These are phyloP conservation scores for Mycena vulgaris DNA, from an alignment of 768 basidiomycete species.

Conservation along the genomic window DNA sequence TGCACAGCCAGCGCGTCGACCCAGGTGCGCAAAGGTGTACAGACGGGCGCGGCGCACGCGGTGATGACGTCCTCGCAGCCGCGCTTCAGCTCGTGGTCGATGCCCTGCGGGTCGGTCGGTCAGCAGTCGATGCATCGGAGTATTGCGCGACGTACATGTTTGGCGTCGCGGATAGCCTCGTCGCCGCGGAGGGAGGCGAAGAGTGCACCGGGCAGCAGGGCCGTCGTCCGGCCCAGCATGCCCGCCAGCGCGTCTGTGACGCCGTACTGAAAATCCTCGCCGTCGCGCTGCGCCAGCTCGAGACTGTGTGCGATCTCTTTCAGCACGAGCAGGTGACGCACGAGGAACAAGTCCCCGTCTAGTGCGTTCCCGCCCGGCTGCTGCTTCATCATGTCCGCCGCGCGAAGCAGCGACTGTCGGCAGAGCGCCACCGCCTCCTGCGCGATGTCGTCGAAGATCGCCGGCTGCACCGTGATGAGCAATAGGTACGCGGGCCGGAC, in stretches of 20 bases:
- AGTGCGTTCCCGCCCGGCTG: slow-evolving; percentile 61
- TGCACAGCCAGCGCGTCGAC: slow-evolving; percentile 61
- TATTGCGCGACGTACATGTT: slow-evolving; percentile 66
- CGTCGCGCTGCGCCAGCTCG: slow-evolving; percentile 70
- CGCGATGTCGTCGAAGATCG: slow-evolving; percentile 96
- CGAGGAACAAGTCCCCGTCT: slow-evolving; percentile 90
- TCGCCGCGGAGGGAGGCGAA: slow-evolving; percentile 76
- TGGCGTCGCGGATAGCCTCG: slow-evolving; percentile 79
- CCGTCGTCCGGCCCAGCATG: slow-evolving; percentile 74
- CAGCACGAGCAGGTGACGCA: slow-evolving; percentile 90
- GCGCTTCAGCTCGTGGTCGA: slow-evolving; percentile 88
- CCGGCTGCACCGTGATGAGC: slow-evolving; percentile 68
- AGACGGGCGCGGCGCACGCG: slow-evolving; percentile 70
- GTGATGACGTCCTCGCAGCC: slow-evolving; percentile 90
- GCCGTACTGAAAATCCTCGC: slow-evolving; percentile 55
- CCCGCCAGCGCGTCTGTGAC: slow-evolving; percentile 76
- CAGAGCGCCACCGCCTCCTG: slow-evolving; percentile 92
- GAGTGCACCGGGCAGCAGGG: slow-evolving; percentile 75
- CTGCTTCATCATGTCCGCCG: slow-evolving; percentile 74
- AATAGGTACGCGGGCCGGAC: too few species aligned
- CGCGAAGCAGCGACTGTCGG: slow-evolving; percentile 83
- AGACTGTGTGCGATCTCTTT: slow-evolving; percentile 91
- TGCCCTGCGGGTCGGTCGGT: slow-evolving; percentile 65
- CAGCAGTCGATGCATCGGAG: not conserved
- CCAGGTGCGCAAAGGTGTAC: slow-evolving; percentile 76